Evolutionary conservation across 495 filamentous ascomycete genomes (phyloP).

Genomic region (Parachaetomium inaequale): DNA sequence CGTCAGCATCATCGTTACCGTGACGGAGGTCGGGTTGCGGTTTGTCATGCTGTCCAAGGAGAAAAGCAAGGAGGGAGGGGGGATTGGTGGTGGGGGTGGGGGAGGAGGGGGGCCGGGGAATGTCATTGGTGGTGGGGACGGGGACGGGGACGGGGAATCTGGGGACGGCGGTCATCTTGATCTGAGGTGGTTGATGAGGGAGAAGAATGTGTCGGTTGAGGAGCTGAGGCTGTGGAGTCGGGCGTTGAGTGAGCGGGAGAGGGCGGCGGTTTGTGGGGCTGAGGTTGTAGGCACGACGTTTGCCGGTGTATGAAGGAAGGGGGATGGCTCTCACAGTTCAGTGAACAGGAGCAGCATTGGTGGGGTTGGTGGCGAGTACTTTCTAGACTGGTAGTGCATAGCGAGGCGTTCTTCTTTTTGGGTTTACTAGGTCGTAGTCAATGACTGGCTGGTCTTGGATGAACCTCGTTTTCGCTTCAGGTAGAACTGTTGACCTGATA

Average conservation of each 20-base stretch:
- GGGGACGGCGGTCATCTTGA: slow-evolving; percentile 15
- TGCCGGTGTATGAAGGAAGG: slow-evolving; percentile 28
- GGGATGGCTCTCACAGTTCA: not conserved
- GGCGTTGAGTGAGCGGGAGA: slow-evolving; percentile 39
- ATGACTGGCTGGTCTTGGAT: not conserved
- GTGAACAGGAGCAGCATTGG: not conserved
- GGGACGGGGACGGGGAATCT: not conserved
- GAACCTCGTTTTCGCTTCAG: too few species aligned
- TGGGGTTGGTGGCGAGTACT: not conserved
- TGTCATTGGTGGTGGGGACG: slow-evolving; percentile 14
- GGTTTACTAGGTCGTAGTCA: not conserved
- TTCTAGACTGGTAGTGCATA: slow-evolving; percentile 4
- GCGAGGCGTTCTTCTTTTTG: slow-evolving; percentile 8
- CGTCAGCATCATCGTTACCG: slow-evolving; percentile 85
- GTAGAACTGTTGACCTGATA: too few species aligned
- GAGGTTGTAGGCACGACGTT: slow-evolving; percentile 43
- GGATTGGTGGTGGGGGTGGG: not conserved
- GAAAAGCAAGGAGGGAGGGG: slow-evolving; percentile 16
- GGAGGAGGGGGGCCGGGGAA: slow-evolving; percentile 5
- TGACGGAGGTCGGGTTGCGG: slow-evolving; percentile 79
- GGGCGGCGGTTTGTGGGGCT: slow-evolving; percentile 44
- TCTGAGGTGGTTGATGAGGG: slow-evolving; percentile 20
- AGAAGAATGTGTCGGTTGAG: slow-evolving; percentile 41
- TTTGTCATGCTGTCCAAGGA: slow-evolving; percentile 68
- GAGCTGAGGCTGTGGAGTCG: slow-evolving; percentile 37